Conservation (phyloP, 202 grass and related monocot species). For the Zizania palustris region DNA sequence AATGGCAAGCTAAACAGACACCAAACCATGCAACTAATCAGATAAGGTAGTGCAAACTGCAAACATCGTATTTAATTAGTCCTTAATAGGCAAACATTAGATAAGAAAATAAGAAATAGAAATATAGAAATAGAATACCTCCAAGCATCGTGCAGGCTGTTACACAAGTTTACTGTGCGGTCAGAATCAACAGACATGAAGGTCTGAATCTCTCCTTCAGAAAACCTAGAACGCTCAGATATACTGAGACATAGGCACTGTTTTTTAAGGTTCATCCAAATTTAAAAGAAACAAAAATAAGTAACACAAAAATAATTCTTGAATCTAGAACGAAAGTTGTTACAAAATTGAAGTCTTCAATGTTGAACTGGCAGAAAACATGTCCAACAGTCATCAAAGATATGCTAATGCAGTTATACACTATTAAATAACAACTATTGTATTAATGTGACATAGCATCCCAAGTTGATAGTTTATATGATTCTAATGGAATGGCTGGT, state of each 20-base stretch:
- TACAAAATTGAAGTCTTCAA: background rate
- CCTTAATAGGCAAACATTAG: background rate
- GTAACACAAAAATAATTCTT: conserved; percentile 30
- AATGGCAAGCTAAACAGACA: conserved; percentile 69
- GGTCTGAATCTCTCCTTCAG: conserved; percentile 96
- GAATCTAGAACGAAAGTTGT: conserved; percentile 9
- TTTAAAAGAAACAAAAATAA: conserved; percentile 37
- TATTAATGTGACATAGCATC: conserved; percentile 4
- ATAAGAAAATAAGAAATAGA: background rate
- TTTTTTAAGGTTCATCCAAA: conserved; percentile 38
- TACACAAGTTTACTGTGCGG: conserved; percentile 84
- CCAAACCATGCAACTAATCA: conserved; percentile 36
- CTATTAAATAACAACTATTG: conserved; percentile 9
- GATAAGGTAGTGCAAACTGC: conserved; percentile 4
- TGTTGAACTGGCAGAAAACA: background rate
- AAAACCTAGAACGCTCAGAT: conserved; percentile 91
- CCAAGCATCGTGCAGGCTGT: conserved; percentile 93
- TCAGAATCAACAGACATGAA: conserved; percentile 98
- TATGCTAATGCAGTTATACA: conserved; percentile 12
- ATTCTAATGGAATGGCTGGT: background rate
- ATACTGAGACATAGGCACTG: conserved; percentile 79
- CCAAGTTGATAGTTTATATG: background rate
- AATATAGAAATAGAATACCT: conserved; percentile 53
- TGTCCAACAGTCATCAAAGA: conserved; percentile 7
- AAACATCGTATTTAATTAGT: conserved; percentile 20